Evolutionary conservation across 495 filamentous ascomycete genomes (phyloP).

Genomic region (Lentithecium fluviatile): DNA sequence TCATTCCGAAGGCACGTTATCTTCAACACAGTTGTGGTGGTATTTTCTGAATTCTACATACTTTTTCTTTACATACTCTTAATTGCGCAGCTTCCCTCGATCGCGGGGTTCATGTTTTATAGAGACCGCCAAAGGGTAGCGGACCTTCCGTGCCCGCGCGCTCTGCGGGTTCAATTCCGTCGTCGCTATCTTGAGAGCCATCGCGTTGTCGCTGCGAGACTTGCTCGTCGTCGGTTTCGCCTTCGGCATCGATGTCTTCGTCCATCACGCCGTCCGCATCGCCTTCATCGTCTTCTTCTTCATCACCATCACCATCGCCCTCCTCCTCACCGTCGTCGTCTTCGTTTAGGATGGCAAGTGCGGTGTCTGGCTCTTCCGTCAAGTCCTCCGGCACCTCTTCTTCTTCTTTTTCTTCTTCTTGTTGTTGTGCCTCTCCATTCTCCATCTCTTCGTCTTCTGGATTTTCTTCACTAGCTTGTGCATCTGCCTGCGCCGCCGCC

Average conservation of each 20-base stretch:
- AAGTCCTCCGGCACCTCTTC: constrained; percentile 21
- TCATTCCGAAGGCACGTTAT: too few relatives aligned
- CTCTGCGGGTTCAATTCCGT: neutral
- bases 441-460: constrained; percentile 1
- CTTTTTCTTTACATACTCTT: too few relatives aligned
- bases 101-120: neutral
- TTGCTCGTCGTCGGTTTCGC: constrained; percentile 7
- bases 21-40: too few relatives aligned
- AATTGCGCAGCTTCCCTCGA: too few relatives aligned
- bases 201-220: neutral
- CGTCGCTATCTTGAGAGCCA: neutral
- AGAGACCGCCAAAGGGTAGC: neutral
- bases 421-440: constrained; percentile 8
- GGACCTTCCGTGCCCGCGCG: neutral
- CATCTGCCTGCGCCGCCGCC: neutral
- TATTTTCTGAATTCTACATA: too few relatives aligned
- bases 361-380: constrained; percentile 20
- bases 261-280: constrained; percentile 13
- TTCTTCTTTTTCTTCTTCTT: constrained; percentile 5
- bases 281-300: constrained; percentile 14
- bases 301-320: neutral
- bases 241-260: constrained; percentile 11
- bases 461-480: neutral
- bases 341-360: constrained; percentile 21
- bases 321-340: constrained; percentile 21